Conservation (phyloP, 495 filamentous ascomycete species). For the Sordaria brevicollis region DNA sequence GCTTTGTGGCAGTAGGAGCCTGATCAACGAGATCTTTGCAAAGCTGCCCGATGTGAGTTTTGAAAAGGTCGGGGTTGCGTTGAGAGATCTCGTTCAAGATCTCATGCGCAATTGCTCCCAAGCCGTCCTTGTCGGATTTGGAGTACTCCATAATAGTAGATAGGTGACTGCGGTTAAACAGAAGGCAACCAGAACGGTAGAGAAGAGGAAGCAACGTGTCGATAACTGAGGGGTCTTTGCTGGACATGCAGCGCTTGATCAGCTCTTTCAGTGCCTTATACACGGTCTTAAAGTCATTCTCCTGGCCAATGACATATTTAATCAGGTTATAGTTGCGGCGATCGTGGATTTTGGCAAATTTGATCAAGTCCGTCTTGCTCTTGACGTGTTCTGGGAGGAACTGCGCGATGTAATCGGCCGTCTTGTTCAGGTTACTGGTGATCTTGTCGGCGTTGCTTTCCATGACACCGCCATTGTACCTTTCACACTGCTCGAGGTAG, state of each 20-base stretch:
- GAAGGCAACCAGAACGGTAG: slow-evolving; percentile 68
- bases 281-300: slow-evolving; percentile 85
- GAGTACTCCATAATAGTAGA: slow-evolving; percentile 81
- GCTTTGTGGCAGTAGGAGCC: slow-evolving; percentile 56
- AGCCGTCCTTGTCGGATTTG: slow-evolving; percentile 63
- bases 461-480: slow-evolving; percentile 78
- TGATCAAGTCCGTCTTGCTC: slow-evolving; percentile 63
- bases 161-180: slow-evolving; percentile 92
- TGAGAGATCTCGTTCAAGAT: slow-evolving; percentile 88
- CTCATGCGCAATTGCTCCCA: slow-evolving; percentile 75
- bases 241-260: slow-evolving; percentile 60
- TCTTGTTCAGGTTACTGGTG: slow-evolving; percentile 53
- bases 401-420: slow-evolving; percentile 59
- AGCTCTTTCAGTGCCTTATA: slow-evolving; percentile 85
- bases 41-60: slow-evolving; percentile 84
- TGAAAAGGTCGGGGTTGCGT: slow-evolving; percentile 77
- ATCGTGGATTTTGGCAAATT: slow-evolving; percentile 86
- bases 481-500: slow-evolving; percentile 70
- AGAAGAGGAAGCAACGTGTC: slow-evolving; percentile 77
- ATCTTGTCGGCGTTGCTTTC: slow-evolving; percentile 59
- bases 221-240: slow-evolving; percentile 44
- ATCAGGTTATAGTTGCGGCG: slow-evolving; percentile 85
- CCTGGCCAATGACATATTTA: slow-evolving; percentile 70
- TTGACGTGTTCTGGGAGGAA: slow-evolving; percentile 62
- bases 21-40: slow-evolving; percentile 74